Evolutionary conservation across 257 asterid species (phyloP), one percentile per base, ranked within the genome.

Genomic region (Plantago ovata): DNA sequence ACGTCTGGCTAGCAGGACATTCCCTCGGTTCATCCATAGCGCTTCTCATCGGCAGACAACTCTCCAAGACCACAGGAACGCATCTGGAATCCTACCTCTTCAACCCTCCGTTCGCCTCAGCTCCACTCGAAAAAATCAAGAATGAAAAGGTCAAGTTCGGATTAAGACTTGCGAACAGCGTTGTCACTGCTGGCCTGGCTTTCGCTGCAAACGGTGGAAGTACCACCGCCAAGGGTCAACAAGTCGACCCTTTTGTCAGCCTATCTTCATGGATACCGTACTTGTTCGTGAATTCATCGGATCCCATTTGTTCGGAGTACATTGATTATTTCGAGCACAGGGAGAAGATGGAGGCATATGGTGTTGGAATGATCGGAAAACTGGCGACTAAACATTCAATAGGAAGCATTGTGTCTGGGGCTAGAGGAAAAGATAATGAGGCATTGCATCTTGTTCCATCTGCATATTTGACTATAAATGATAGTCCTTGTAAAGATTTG

Each of bases 1-100:
- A 68, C 16, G 57, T 82, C 0, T 89, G 93, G 95, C 38, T 89
- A 15, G 84, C 97, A 0, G 97, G 95, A 6, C 93, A 89, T 56
- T 89, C 94, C 14, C 41, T 77, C 0, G 94, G 97, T 3, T 77
- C 97, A 0, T 80, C 97, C 24, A 70, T 86, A 2, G 89, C 94
- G 0, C 66, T 86, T 58, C 62, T 77, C 1, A 63, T 87, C 0
- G 95, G 94, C 3, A 50, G 93, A 13, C 53, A 73, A 4, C 68
- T 80, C 84, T 75, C 43, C 1, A 79, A 61, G 53, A 78, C 45
- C 10, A 23, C 18, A 18, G 80, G 78, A 0, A 42, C 33, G 18
- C 80, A 68, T 33, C 69, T 89, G 0, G 93, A 84, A 55, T 71
- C 93, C 7, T 89, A 83, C 61, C 81, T 86, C 19, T 84, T 89